Conservation (phyloP, 306 rosid species). For the Crataegus laevigata region DNA sequence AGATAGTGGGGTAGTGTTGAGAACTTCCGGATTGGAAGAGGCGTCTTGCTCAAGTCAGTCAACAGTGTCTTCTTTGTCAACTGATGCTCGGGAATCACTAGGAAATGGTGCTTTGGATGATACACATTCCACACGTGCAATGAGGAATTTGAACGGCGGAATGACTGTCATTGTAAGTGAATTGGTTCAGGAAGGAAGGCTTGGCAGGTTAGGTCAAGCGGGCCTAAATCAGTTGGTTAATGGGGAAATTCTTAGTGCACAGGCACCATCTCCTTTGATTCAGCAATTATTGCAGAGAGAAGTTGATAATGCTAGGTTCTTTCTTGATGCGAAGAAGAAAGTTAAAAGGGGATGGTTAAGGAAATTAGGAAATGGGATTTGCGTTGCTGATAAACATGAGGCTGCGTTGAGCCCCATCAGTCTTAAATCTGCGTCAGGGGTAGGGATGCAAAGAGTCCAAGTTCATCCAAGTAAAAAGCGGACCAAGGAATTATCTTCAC, state of each 20-base stretch:
- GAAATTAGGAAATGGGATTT: constrained; percentile 46
- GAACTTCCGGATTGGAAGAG: constrained; percentile 31
- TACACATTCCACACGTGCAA: constrained; percentile 23
- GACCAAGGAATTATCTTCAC: constrained; percentile 66
- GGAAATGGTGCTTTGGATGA: constrained; percentile 29
- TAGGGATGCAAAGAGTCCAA: constrained; percentile 44
- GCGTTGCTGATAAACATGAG: constrained; percentile 35
- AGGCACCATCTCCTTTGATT: constrained; percentile 39
- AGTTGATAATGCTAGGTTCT: constrained; percentile 25
- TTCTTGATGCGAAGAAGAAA: constrained; percentile 27
- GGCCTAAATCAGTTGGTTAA: constrained; percentile 37
- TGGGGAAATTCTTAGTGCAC: constrained; percentile 33
- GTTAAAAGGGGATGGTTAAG: constrained; percentile 54
- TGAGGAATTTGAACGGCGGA: constrained; percentile 48
- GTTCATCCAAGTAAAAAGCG: constrained; percentile 51
- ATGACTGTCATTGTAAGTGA: constrained; percentile 43
- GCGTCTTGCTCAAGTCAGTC: constrained; percentile 30
- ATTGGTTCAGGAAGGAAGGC: constrained; percentile 33
- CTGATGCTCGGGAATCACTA: constrained; percentile 20
- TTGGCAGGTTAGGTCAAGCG: constrained; percentile 30
- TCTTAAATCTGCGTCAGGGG: constrained; percentile 14
- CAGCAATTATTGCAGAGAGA: constrained; percentile 40
- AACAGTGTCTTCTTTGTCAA: constrained; percentile 27
- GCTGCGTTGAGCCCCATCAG: constrained; percentile 21
- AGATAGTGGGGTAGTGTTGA: constrained; percentile 39